Conservation (phyloP, 495 filamentous ascomycete species). For the Chaetomium cochliodes region DNA sequence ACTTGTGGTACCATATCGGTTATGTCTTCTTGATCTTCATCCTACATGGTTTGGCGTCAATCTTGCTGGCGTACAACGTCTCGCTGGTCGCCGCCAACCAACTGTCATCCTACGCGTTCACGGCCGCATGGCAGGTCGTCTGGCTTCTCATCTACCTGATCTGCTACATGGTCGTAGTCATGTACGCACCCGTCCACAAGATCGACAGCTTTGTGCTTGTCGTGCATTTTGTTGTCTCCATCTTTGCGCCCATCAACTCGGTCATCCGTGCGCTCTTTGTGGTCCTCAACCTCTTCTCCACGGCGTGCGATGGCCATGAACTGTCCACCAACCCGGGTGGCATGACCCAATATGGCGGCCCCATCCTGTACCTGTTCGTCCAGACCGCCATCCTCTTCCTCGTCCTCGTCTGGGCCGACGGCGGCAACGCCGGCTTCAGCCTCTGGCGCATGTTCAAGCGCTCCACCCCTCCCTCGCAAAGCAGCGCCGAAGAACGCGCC, state of each 20-base stretch:
- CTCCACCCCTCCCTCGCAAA: neutral
- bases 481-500: slow-evolving; percentile 12
- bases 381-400: slow-evolving; percentile 66
- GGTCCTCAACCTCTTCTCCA: slow-evolving; percentile 73
- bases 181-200: slow-evolving; percentile 60
- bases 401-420: slow-evolving; percentile 69
- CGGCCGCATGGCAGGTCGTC: slow-evolving; percentile 68
- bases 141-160: slow-evolving; percentile 79
- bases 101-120: slow-evolving; percentile 52
- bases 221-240: slow-evolving; percentile 65
- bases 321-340: slow-evolving; percentile 66
- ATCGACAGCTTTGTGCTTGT: slow-evolving; percentile 59
- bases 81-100: slow-evolving; percentile 57
- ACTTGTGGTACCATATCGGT: slow-evolving; percentile 69
- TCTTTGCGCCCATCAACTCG: slow-evolving; percentile 66
- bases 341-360: slow-evolving; percentile 71
- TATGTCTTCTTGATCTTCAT: slow-evolving; percentile 76
- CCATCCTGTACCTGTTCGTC: slow-evolving; percentile 71
- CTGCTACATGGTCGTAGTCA: slow-evolving; percentile 64
- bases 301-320: slow-evolving; percentile 61
- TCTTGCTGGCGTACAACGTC: slow-evolving; percentile 68
- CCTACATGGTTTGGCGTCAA: slow-evolving; percentile 71
- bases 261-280: slow-evolving; percentile 69
- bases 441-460: slow-evolving; percentile 42
- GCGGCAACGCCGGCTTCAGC: slow-evolving; percentile 55